Evolutionary conservation across 2,329 filamentous ascomycete genomes (phyloP).

Genomic region (Alternaria metachromatica): DNA sequence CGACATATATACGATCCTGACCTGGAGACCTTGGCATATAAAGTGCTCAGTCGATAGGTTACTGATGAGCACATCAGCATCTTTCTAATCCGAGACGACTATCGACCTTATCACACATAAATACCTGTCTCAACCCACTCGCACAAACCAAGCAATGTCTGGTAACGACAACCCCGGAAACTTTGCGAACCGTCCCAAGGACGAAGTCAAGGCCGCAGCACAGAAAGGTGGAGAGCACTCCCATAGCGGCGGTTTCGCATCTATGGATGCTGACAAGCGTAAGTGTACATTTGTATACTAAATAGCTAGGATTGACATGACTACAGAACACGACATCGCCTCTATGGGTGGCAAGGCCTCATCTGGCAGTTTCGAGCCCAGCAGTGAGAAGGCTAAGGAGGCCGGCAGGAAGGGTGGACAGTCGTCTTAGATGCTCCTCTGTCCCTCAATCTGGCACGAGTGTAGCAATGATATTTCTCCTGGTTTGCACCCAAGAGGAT

Average conservation of each 20-base stretch:
- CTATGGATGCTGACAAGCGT: slow-evolving; percentile 45
- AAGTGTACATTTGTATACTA: slow-evolving; percentile 9
- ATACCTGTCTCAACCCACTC: neutral
- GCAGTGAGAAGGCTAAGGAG: slow-evolving; percentile 60
- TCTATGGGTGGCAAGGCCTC: slow-evolving; percentile 63
- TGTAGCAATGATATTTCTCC: neutral
- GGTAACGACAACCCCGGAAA: slow-evolving; percentile 57
- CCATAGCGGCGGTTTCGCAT: slow-evolving; percentile 47
- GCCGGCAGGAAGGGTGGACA: slow-evolving; percentile 62
- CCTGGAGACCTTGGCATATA: neutral
- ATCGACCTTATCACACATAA: neutral
- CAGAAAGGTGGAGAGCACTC: slow-evolving; percentile 53
- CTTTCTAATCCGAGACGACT: neutral
- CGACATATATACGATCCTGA: neutral
- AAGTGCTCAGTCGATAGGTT: neutral
- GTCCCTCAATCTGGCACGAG: neutral
- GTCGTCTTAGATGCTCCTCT: neutral
- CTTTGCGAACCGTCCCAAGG: slow-evolving; percentile 58
- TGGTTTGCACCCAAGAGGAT: neutral
- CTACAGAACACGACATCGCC: slow-evolving; percentile 59
- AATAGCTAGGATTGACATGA: neutral
- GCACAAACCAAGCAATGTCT: slow-evolving; percentile 18
- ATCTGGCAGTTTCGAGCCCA: slow-evolving; percentile 61
- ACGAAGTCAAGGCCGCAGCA: slow-evolving; percentile 55
- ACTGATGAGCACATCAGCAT: neutral